Conservation (phyloP, 345 rosid species). For the Orychophragmus violaceus region DNA sequence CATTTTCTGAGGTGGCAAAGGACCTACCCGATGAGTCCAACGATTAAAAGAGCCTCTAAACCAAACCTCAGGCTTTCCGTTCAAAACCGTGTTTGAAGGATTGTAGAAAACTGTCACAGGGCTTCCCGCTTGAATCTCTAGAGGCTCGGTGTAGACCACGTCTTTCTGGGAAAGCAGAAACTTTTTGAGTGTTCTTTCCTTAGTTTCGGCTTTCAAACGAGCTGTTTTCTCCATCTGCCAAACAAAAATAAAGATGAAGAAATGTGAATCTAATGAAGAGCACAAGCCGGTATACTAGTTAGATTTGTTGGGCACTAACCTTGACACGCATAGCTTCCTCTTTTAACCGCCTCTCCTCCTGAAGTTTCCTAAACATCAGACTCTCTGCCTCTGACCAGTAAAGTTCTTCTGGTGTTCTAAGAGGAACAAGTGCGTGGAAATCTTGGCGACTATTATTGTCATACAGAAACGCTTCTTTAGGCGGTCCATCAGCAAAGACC, state of each 20-base stretch:
- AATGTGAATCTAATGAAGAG: conserved; percentile 13
- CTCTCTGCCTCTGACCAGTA: conserved; percentile 80
- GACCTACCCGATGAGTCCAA: conserved; percentile 76
- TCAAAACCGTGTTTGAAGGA: conserved; percentile 75
- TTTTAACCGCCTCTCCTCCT: conserved; percentile 58
- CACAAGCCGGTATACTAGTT: no score
- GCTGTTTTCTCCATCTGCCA: conserved; percentile 61
- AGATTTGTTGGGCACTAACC: no score
- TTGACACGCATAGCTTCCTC: conserved; percentile 70
- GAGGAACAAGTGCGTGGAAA: conserved; percentile 68
- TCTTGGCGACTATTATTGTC: conserved; percentile 70
- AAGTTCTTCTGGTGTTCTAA: conserved; percentile 39
- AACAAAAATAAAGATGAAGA: background rate
- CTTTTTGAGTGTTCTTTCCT: conserved; percentile 62
- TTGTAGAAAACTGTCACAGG: conserved; percentile 62
- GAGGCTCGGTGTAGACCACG: conserved; percentile 79
- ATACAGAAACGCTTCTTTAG: conserved; percentile 56
- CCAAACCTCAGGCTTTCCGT: conserved; percentile 84
- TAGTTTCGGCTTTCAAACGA: conserved; percentile 62
- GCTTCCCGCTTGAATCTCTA: conserved; percentile 74
- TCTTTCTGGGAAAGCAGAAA: conserved; percentile 81
- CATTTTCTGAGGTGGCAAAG: conserved; percentile 83
- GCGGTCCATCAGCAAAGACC: conserved; percentile 93
- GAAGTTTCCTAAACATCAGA: conserved; percentile 50
- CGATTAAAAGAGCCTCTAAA: conserved; percentile 90